These are phyloP conservation scores for Thecaphora thlaspeos DNA, from an alignment of 1,284 basidiomycete genomes.

Conservation along the genomic window DNA sequence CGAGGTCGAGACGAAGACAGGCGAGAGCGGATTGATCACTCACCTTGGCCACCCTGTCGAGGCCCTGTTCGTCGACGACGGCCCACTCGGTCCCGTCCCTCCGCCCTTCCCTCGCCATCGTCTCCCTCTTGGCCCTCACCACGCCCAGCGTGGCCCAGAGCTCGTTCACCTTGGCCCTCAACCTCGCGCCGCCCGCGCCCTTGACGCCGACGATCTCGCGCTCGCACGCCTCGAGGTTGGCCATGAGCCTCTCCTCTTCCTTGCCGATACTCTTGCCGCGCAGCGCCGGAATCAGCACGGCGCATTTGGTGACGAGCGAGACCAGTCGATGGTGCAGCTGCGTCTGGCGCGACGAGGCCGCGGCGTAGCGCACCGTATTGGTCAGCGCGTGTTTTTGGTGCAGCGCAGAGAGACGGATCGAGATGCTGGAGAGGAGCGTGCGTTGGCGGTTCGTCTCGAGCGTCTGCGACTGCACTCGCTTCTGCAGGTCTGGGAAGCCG, in stretches of 20 bases:
- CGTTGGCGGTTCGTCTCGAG: slow-evolving; percentile 42
- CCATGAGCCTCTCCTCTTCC: slow-evolving; percentile 44
- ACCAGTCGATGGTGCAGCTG: slow-evolving; percentile 50
- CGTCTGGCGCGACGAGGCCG: slow-evolving; percentile 39
- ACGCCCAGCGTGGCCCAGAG: slow-evolving; percentile 55
- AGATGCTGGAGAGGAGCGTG: slow-evolving; percentile 21
- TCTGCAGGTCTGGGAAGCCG: slow-evolving; percentile 51
- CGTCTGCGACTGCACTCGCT: slow-evolving; percentile 41
- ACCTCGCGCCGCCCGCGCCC: slow-evolving; percentile 9
- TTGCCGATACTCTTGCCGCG: slow-evolving; percentile 41
- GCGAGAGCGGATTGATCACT: background rate
- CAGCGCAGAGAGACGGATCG: slow-evolving; percentile 28
- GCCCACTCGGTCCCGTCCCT: slow-evolving; percentile 50
- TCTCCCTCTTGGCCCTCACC: slow-evolving; percentile 45
- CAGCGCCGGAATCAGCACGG: slow-evolving; percentile 45
- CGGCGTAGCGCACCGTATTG: slow-evolving; percentile 41
- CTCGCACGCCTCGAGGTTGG: slow-evolving; percentile 46
- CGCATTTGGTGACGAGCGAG: slow-evolving; percentile 27
- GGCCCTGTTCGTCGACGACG: slow-evolving; percentile 47
- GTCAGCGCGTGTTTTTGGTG: slow-evolving; percentile 45
- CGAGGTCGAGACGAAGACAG: slow-evolving; percentile 1
- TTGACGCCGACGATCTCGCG: slow-evolving; percentile 40
- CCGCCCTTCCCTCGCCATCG: slow-evolving; percentile 26
- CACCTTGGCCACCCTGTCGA: slow-evolving; percentile 44
- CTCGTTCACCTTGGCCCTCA: slow-evolving; percentile 52